Conservation (phyloP, 768 basidiomycete species). For the Mycena vulgaris region DNA sequence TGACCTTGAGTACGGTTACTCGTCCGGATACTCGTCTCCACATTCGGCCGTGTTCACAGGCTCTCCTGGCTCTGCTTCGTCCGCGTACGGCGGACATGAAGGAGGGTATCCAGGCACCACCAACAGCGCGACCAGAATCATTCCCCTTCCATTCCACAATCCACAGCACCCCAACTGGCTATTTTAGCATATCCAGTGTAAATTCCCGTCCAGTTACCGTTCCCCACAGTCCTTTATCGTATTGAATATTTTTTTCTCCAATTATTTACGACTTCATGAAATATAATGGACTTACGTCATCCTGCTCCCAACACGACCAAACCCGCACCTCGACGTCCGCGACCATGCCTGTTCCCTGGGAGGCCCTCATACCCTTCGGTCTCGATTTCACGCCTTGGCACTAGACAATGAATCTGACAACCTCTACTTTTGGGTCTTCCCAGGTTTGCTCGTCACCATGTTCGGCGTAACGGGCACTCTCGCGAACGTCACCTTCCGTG, state of each 20-base stretch:
- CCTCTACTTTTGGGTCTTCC: slow-evolving; percentile 4
- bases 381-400: slow-evolving; percentile 32
- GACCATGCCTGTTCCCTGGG: slow-evolving; percentile 96
- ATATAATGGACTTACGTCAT: not conserved
- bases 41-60: slow-evolving; percentile 3
- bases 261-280: not conserved
- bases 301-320: slow-evolving; percentile 12
- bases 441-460: slow-evolving; percentile 89
- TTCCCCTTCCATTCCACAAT: slow-evolving; percentile 21
- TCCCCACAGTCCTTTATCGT: not conserved
- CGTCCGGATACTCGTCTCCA: slow-evolving; percentile 18
- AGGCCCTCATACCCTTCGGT: slow-evolving; percentile 98
- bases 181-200: not conserved
- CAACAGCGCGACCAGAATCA: not conserved
- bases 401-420: slow-evolving; percentile 25
- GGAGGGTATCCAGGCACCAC: not conserved
- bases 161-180: not conserved
- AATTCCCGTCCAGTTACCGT: not conserved
- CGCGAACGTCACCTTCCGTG: slow-evolving; percentile 80
- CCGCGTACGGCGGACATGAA: not conserved
- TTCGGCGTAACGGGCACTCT: slow-evolving; percentile 94
- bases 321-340: not conserved
- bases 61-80: slow-evolving; percentile 17
- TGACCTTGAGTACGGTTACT: slow-evolving; percentile 11
- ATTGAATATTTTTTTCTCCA: not conserved